A percentile compares a stretch with the other conserved stretches of the same genome.
These are phyloP conservation scores for Talaromyces stipitatus DNA, from an alignment of 495 filamentous ascomycete genomes.

Conservation along the genomic window DNA sequence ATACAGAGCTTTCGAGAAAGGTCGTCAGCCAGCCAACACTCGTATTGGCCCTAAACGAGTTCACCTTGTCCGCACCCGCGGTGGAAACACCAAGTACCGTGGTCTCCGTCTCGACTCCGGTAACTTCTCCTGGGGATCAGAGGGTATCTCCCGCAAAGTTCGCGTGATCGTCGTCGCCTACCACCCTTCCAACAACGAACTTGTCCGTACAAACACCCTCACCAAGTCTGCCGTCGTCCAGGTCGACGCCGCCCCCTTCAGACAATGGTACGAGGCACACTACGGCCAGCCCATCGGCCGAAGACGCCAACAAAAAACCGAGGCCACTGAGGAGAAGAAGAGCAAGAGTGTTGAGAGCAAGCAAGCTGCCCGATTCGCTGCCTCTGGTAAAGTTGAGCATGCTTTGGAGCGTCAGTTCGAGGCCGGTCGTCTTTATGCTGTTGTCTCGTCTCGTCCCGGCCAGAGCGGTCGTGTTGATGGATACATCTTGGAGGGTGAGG, in stretches of 20 bases:
- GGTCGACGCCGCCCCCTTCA: conserved; percentile 96
- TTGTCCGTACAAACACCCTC: conserved; percentile 99
- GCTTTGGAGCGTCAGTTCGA: conserved; percentile 97
- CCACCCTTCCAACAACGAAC: conserved; percentile 99
- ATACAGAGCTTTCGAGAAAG: conserved; percentile 96
- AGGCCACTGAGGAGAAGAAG: conserved; percentile 73
- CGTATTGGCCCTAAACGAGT: conserved; percentile 98
- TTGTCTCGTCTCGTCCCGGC: conserved; percentile 84
- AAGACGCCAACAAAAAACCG: conserved; percentile 76
- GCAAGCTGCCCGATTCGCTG: conserved; percentile 76
- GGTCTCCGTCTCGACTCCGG: conserved; percentile 97
- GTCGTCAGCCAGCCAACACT: conserved; percentile 98
- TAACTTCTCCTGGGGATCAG: conserved; percentile 99
- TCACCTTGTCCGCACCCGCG: conserved; percentile 96
- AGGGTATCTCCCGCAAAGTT: conserved; percentile 94
- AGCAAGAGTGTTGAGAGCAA: conserved; percentile 90
- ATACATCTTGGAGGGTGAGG: conserved; percentile 98
- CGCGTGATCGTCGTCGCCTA: conserved; percentile 96
- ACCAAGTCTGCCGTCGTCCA: conserved; percentile 98
- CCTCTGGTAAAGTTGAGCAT: conserved; percentile 82
- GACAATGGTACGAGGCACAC: conserved; percentile 99
- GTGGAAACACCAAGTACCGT: conserved; percentile 99
- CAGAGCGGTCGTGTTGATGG: conserved; percentile 95
- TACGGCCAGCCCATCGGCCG: conserved; percentile 86
- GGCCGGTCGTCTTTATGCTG: conserved; percentile 91